phyloP scores from a whole-genome alignment of 208 protist species.

The Acanthamoeba divionensis region DNA sequence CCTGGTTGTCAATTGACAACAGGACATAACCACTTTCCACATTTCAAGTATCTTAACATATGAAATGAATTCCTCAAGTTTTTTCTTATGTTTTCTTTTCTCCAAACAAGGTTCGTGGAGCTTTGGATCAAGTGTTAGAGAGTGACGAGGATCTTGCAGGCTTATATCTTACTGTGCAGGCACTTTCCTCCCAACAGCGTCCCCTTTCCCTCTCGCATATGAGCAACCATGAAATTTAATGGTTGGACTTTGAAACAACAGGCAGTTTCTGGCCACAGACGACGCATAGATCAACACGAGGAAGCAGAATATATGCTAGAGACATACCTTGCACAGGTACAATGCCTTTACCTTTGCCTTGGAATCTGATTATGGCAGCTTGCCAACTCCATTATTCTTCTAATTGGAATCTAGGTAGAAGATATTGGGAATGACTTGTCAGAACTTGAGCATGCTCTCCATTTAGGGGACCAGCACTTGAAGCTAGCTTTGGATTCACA shows the following conservation, averaged over 20 bases:
- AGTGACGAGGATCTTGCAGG: slow-evolving; percentile 7
- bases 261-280: not conserved
- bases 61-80: not conserved
- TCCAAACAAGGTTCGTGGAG: not conserved
- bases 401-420: not conserved
- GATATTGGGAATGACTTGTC: not conserved
- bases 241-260: not conserved
- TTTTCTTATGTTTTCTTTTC: not conserved
- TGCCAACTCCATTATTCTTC: not conserved
- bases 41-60: not conserved
- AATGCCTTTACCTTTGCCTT: not conserved
- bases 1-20: not conserved
- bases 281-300: slow-evolving; percentile 7
- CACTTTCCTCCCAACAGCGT: not conserved
- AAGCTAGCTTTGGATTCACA: not conserved
- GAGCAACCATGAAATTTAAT: not conserved
- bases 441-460: not conserved
- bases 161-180: slow-evolving; percentile 9
- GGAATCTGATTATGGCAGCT: not conserved
- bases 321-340: slow-evolving; percentile 4
- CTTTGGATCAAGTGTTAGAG: not conserved
- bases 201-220: not conserved
- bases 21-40: not conserved
- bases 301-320: slow-evolving; percentile 19
- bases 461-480: not conserved